A percentile compares a stretch with the other conserved stretches of the same genome.
Conservation (phyloP, 2,329 filamentous ascomycete species). For the Fusarium sp. region DNA sequence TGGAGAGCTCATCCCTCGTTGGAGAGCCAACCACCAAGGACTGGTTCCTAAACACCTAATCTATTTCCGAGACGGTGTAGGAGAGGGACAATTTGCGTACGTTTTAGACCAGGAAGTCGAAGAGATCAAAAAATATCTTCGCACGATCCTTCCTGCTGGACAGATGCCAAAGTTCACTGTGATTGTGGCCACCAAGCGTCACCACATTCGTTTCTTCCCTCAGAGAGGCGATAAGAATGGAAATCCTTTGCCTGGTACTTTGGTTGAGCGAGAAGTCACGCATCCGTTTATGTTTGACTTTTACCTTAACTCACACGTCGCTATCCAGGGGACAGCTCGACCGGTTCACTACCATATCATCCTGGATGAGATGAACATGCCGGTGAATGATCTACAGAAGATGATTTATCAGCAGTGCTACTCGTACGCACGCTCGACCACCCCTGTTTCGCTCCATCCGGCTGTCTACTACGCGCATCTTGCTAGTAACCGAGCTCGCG, state of each 20-base stretch:
- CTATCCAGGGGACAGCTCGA: slow-evolving; percentile 93
- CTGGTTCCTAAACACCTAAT: slow-evolving; percentile 76
- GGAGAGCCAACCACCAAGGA: slow-evolving; percentile 65
- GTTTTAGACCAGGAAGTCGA: slow-evolving; percentile 82
- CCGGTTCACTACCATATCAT: slow-evolving; percentile 94
- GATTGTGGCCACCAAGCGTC: slow-evolving; percentile 90
- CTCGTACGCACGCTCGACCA: slow-evolving; percentile 91
- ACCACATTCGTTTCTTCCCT: slow-evolving; percentile 94
- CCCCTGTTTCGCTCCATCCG: slow-evolving; percentile 87
- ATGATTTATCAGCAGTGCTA: slow-evolving; percentile 97
- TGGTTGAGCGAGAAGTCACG: slow-evolving; percentile 91
- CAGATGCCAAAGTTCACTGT: slow-evolving; percentile 78
- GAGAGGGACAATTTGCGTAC: slow-evolving; percentile 84
- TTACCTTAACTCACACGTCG: slow-evolving; percentile 70
- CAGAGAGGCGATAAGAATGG: slow-evolving; percentile 75
- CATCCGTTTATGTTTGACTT: slow-evolving; percentile 93
- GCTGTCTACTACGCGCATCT: slow-evolving; percentile 97
- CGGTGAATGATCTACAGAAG: slow-evolving; percentile 77
- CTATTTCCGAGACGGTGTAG: slow-evolving; percentile 93
- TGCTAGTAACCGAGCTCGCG: slow-evolving; percentile 80
- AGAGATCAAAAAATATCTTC: slow-evolving; percentile 72
- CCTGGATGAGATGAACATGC: slow-evolving; percentile 78
- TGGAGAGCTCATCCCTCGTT: slow-evolving; percentile 69
- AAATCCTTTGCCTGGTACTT: slow-evolving; percentile 85
- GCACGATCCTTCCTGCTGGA: slow-evolving; percentile 46